These are phyloP conservation scores for Noccaea bulbosa DNA, from an alignment of 345 rosid genomes.

Conservation along the genomic window DNA sequence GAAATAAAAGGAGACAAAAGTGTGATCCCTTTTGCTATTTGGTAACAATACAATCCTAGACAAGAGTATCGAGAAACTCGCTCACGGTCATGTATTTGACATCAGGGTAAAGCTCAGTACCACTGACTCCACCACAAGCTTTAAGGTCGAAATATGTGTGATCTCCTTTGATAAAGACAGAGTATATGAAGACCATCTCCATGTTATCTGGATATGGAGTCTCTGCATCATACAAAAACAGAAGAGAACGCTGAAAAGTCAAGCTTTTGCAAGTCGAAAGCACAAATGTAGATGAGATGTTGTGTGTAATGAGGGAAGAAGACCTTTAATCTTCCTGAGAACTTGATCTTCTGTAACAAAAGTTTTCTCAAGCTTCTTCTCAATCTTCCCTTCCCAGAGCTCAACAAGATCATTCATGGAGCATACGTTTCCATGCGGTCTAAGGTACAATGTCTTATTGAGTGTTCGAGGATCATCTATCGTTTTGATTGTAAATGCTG, in stretches of 20 bases:
- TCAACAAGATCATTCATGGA: slow-evolving; percentile 67
- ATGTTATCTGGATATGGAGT: slow-evolving; percentile 61
- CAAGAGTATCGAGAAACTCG: slow-evolving; percentile 54
- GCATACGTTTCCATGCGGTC: slow-evolving; percentile 54
- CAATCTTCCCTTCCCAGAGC: slow-evolving; percentile 68
- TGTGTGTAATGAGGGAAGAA: neutral
- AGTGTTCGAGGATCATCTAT: slow-evolving; percentile 70
- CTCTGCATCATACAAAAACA: slow-evolving; percentile 48
- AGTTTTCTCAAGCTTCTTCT: slow-evolving; percentile 57
- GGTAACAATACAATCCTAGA: slow-evolving; percentile 19
- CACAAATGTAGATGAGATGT: neutral
- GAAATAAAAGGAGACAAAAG: neutral
- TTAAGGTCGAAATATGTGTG: slow-evolving; percentile 68
- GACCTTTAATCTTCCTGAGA: slow-evolving; percentile 64
- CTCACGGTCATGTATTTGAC: slow-evolving; percentile 71
- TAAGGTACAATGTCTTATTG: slow-evolving; percentile 62
- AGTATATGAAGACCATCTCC: slow-evolving; percentile 58
- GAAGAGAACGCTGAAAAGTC: neutral
- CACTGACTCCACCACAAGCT: slow-evolving; percentile 69
- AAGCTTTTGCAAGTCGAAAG: neutral
- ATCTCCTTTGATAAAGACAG: slow-evolving; percentile 71
- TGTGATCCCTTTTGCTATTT: slow-evolving; percentile 10
- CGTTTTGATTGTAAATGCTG: slow-evolving; percentile 57
- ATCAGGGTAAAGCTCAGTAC: slow-evolving; percentile 81
- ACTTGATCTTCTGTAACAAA: slow-evolving; percentile 58